phyloP scores from a whole-genome alignment of 306 rosid genomes.

The Prunus fruticosa region DNA sequence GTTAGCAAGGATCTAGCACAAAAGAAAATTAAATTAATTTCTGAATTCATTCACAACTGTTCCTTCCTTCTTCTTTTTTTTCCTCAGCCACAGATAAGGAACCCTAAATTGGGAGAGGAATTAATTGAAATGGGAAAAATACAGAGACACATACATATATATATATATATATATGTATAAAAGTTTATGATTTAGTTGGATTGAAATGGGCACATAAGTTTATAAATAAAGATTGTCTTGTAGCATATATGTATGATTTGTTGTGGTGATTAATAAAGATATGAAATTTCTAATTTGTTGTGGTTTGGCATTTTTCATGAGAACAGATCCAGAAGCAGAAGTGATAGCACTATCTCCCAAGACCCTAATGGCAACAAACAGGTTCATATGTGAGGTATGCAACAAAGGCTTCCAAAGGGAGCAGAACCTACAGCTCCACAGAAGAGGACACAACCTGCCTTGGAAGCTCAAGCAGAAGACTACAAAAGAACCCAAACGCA shows the following conservation, averaged over 20 bases:
- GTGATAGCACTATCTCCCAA: constrained; percentile 94
- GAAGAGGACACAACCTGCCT: constrained; percentile 98
- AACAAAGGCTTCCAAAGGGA: constrained; percentile 96
- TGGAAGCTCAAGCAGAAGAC: constrained; percentile 96
- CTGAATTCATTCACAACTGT: neutral
- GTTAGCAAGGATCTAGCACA: neutral
- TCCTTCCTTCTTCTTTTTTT: neutral
- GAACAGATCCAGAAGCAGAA: constrained; percentile 94
- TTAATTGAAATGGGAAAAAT: neutral
- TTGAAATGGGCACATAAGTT: neutral
- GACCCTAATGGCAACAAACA: constrained; percentile 98
- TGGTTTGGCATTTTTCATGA: constrained; percentile 40
- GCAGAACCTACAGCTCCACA: constrained; percentile 94
- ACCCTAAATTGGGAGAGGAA: neutral
- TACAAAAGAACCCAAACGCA: constrained; percentile 77
- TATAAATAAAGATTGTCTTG: neutral
- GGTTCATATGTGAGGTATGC: constrained; percentile 96
- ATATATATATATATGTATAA: neutral
- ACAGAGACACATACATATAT: neutral
- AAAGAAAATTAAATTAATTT: neutral
- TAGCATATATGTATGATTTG: neutral
- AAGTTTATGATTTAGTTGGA: neutral
- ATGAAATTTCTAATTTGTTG: constrained; percentile 23
- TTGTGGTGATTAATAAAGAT: neutral
- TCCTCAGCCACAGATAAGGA: neutral